These are phyloP conservation scores for Dipodascopsis tothii DNA, from an alignment of 805 yeast genomes.

Conservation along the genomic window DNA sequence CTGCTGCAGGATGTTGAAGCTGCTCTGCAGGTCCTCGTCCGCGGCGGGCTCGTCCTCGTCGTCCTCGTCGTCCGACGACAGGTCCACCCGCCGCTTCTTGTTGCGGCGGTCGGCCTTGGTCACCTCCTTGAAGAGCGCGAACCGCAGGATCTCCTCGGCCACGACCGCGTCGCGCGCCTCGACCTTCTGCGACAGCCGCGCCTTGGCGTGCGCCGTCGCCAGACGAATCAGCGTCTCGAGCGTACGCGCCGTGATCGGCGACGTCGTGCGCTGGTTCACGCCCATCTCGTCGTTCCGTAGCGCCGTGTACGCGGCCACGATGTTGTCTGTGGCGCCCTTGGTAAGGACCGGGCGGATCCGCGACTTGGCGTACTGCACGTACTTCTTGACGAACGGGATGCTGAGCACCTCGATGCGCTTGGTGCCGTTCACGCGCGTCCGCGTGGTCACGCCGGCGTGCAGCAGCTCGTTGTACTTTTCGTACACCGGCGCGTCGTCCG, in stretches of 20 bases:
- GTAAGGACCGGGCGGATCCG: constrained; percentile 77
- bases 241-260: constrained; percentile 98
- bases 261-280: constrained; percentile 49
- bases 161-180: constrained; percentile 71
- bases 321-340: constrained; percentile 66
- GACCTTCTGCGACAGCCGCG: constrained; percentile 71
- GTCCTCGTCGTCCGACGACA: constrained; percentile 24
- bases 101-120: constrained; percentile 35
- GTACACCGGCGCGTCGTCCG: constrained; percentile 42
- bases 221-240: constrained; percentile 90
- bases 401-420: constrained; percentile 50
- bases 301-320: constrained; percentile 70
- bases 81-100: constrained; percentile 32
- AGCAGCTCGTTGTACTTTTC: constrained; percentile 75
- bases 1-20: constrained; percentile 14
- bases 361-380: constrained; percentile 87
- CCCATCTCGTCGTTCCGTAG: constrained; percentile 65
- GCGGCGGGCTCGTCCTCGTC: constrained; percentile 25
- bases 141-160: constrained; percentile 79
- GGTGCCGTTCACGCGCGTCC: constrained; percentile 30
- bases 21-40: constrained; percentile 6
- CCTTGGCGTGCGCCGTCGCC: constrained; percentile 93
- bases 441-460: constrained; percentile 64
- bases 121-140: constrained; percentile 75
- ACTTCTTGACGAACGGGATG: constrained; percentile 81